Base-by-base conservation (phyloP, 495 filamentous ascomycete species). In the Choiromyces venosus region DNA sequence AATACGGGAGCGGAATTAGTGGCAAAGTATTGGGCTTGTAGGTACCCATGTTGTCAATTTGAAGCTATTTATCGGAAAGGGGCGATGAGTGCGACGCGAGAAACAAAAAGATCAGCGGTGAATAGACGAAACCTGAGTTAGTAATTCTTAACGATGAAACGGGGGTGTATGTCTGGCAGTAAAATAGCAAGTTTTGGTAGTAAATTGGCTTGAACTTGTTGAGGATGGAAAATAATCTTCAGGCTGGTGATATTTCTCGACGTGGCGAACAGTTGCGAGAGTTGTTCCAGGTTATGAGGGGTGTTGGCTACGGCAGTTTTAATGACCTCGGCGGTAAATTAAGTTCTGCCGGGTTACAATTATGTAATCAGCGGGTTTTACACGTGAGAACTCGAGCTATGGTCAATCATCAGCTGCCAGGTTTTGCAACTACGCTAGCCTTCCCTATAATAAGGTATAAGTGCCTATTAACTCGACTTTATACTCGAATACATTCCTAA, bases 1-100 rank as follows among this genome's bases (percentile, higher is more conserved):
- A 86, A 70, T 87, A 86, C 36, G 89, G 86, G 39, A 93, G 86
- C n/a, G 90, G 88, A 65, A 93, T 84, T 69, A 92, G 82, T 40
- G 91, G 87, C 25, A 92, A 81, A 75, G 76, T 74, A 42, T 73
- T 75, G 9, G 79, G 69, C 33, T 78, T 81, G 70, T 68, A 65
- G 76, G 71, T 70, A 61, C 35, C 66, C 75, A 77, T 77, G 64
- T 40, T 72, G 68, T 69, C 61, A 42, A 52, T 69, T 39, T 77
- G 64, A 25, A 76, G 69, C 65, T 73, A 66, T 61, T 61, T 33
- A 29, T 14, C 25, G 25, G 52, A 61, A 61, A 61, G 52, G 52
- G 52, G 52, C 12, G 25, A 6, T 33, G 52, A 16, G 25, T 33
- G 52, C 10, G 52, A 61, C 25, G 52, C 25, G 52, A 61, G 25